These are phyloP conservation scores for Epichloe sp. DNA, from an alignment of 2,329 filamentous ascomycete species.

Conservation along the genomic window DNA sequence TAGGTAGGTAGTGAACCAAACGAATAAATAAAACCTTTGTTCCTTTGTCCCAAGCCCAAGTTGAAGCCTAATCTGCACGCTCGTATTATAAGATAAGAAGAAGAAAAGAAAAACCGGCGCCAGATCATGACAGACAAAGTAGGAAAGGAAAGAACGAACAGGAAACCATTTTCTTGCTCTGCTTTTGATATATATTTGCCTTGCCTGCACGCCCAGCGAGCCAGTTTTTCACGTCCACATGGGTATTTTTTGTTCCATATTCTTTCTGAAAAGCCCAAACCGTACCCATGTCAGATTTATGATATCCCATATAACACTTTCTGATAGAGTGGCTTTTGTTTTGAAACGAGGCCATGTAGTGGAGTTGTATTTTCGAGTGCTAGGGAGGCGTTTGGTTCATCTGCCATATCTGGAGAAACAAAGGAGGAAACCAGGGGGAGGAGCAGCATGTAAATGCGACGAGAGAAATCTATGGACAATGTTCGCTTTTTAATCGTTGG, in stretches of 20 bases:
- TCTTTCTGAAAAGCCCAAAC: neutral
- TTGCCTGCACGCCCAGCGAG: neutral
- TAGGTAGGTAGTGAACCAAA: neutral
- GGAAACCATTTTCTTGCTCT: neutral
- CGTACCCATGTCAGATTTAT: too few relatives aligned
- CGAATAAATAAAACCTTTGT: neutral
- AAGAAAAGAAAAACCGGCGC: neutral
- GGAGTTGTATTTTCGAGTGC: too few relatives aligned
- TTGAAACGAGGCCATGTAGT: too few relatives aligned
- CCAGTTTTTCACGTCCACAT: neutral
- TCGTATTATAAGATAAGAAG: neutral
- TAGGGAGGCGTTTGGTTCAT: too few relatives aligned
- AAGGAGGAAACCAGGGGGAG: too few relatives aligned
- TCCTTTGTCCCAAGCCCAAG: neutral
- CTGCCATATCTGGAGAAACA: too few relatives aligned
- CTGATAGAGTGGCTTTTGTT: too few relatives aligned
- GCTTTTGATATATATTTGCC: neutral
- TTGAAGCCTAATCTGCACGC: neutral
- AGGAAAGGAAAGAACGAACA: neutral
- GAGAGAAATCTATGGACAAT: too few relatives aligned
- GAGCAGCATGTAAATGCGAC: too few relatives aligned
- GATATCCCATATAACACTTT: too few relatives aligned
- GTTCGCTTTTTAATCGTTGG: too few relatives aligned
- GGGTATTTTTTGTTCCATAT: neutral
- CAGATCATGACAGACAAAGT: neutral